Evolutionary conservation across 2,329 filamentous ascomycete species (phyloP), one percentile per base, ranked within the genome.

Genomic region (Aspergillus udagawae): DNA sequence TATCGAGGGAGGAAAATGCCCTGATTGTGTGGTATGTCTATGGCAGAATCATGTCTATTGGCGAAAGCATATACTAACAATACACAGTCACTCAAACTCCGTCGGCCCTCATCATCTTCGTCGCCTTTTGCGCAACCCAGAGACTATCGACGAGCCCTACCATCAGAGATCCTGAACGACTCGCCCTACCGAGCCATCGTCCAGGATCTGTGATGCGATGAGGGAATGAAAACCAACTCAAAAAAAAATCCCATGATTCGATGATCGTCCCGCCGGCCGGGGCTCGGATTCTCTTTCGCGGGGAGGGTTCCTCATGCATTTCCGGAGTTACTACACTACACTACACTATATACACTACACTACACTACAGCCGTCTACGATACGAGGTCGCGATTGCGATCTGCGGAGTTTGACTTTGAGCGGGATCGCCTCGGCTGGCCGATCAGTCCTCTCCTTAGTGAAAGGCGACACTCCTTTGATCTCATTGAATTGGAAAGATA

Each of bases 61-160:
- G 23, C 23, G 23, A 23, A 23, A 2, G 23, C 23, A 23, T 23
- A 52, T 56, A 63, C 67, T 65, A 60, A 63, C 60, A 55, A 59
- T 57, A 52, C 49, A 55, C 57, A 75, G 68, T 64, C 67, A 60
- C 65, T 73, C 58, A 73, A 73, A 58, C 70, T 76, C 49, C 73
- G 73, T 32, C 73, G 73, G 20, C 73, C 73, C 51, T 62, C 67
- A 28, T 72, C 70, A 41, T 65, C 69, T 41, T 65, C 71, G 27
- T 77, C 75, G 3, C 73, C 73, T n/a, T 75, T 77, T 57, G 70
- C 74, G 38, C 73, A 75, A 52, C 71, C 73, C 27, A 65, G 70
- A 61, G 72, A 75, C 59, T 72, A 73, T 59, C 73, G 69, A 52
- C 67, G 73, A 52, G 64, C 59, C 32, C 60, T 73, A 38, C 70